Evolutionary conservation across 164 flowering plant species (phyloP).

Genomic region (Aristolochia fimbriata): DNA sequence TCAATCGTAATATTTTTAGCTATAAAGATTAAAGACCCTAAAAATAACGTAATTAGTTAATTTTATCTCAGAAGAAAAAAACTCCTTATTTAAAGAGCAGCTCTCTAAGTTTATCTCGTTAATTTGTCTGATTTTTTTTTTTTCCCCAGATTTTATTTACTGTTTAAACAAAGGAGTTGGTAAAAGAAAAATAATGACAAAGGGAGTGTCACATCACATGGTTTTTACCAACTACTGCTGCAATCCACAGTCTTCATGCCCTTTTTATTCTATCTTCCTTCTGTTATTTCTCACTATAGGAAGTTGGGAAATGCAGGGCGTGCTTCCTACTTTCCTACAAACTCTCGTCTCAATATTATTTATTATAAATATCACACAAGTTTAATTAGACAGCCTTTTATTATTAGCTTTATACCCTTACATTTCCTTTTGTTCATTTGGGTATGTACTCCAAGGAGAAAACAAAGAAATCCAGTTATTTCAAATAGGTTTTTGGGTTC

Average conservation of each 20-base stretch:
- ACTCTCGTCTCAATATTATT: neutral
- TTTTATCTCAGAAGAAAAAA: too few relatives aligned
- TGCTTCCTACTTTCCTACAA: slow-evolving; percentile 6
- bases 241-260: neutral
- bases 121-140: neutral
- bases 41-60: too few relatives aligned
- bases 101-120: neutral
- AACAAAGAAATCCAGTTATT: too few relatives aligned
- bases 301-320: slow-evolving; percentile 13
- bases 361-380: too few relatives aligned
- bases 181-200: neutral
- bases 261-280: slow-evolving; percentile 3
- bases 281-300: slow-evolving; percentile 4
- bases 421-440: too few relatives aligned
- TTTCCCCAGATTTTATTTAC: neutral
- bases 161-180: neutral
- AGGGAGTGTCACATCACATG: neutral
- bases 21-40: too few relatives aligned
- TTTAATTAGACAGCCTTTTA: too few relatives aligned
- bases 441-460: too few relatives aligned
- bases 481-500: too few relatives aligned
- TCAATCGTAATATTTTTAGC: too few relatives aligned
- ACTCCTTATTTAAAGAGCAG: too few relatives aligned
- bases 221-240: slow-evolving; percentile 2
- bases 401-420: too few relatives aligned